Evolutionary conservation across 805 yeast genomes (phyloP), one percentile per base, ranked within the genome.

Genomic region (Candida vartiovaarae): DNA sequence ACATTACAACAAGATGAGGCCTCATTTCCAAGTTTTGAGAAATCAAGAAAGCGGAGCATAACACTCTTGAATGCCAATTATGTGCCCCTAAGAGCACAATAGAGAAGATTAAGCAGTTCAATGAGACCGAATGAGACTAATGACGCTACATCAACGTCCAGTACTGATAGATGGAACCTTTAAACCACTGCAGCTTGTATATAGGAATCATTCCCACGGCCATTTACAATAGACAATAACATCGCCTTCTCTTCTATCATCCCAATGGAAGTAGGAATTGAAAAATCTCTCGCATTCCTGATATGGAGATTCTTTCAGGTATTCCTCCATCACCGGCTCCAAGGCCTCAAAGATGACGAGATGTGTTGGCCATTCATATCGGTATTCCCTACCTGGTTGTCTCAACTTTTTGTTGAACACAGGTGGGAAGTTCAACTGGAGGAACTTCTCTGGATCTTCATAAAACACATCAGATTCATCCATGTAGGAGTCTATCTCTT

Each of bases 391-490:
- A 2, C 56, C 61, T 1, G 62, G 60, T 9, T 47, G 45, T 35
- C 52, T 52, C 30, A 53, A 44, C 4, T 45, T 45, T 39, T 50
- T 52, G 36, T 54, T 51, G 41, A 50, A 53, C 1, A 57, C 50
- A 2, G 67, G 62, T 0, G 86, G 82, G 42, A 82, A 75, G 47
- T 79, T 70, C 1, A 54, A 48, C n/a, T 57, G 52, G n/a, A 90
- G 47, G 55, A 81, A 91, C n/a, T 41, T 44, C 0, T 49, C 44
- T 0, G 93, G 87, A 52, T 87, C 68, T 8, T 74, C 80, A 59
- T 85, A 93, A 50, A 93, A 83, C 41, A 65, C 65, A 59, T 93
- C 98, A 37, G 96, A 87, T 60, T 90, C 96, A 59, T 91, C 99
- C 64, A 75, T 68, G 57, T 93, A 93, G 0, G 49, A 35, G 0